These are phyloP conservation scores for Trichoderma arundinaceum DNA, from an alignment of 2,329 filamentous ascomycete species.

Conservation along the genomic window DNA sequence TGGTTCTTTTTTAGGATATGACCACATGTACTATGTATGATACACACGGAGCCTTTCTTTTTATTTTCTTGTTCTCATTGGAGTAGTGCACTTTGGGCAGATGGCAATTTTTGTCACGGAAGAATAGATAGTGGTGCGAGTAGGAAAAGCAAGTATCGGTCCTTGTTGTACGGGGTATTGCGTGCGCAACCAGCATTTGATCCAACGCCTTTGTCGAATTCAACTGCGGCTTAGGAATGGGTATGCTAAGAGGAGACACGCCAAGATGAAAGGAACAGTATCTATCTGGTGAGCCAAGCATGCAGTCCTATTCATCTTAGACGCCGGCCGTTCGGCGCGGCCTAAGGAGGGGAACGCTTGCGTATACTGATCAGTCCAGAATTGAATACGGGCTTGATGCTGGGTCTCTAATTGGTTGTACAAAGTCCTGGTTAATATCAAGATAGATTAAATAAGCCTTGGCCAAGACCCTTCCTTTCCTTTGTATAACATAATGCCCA, in stretches of 20 bases:
- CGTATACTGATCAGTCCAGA: background rate
- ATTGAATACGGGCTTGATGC: background rate
- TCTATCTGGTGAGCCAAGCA: background rate
- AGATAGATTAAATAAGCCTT: background rate
- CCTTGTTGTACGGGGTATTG: background rate
- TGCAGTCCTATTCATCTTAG: constrained; percentile 11
- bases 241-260: background rate
- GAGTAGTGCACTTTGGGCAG: background rate
- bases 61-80: background rate
- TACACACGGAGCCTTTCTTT: constrained; percentile 4
- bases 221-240: background rate
- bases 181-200: too few relatives aligned
- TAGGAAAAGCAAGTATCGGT: too few relatives aligned
- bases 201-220: too few relatives aligned
- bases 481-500: background rate
- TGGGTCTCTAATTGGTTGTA: too few relatives aligned
- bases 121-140: background rate
- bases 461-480: background rate
- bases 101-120: background rate
- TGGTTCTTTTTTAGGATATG: constrained; percentile 18
- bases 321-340: constrained; percentile 31
- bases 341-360: constrained; percentile 16
- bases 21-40: constrained; percentile 22
- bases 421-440: too few relatives aligned
- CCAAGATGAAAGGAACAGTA: background rate